Evolutionary conservation across 176 grass and related monocot genomes (phyloP).

Genomic region (Carex kokanica): DNA sequence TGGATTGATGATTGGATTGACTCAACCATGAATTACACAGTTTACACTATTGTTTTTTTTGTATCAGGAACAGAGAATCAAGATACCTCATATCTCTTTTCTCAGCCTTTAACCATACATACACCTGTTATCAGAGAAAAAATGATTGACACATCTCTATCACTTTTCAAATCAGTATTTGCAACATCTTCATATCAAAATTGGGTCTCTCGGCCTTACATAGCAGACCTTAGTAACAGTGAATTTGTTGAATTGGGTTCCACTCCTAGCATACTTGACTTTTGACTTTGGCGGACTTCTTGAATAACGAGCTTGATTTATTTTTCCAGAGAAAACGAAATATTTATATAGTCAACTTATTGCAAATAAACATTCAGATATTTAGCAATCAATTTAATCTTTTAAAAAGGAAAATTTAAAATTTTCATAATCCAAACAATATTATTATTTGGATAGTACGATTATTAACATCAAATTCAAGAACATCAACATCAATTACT

Average conservation of each 20-base stretch:
- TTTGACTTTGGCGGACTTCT: background rate
- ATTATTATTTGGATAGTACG: no score
- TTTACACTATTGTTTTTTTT: background rate
- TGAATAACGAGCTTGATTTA: no score
- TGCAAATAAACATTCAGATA: background rate
- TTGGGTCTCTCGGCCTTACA: no score
- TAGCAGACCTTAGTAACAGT: no score
- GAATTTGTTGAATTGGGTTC: no score
- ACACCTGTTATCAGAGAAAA: constrained; percentile 21
- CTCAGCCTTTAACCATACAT: constrained; percentile 28
- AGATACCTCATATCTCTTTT: background rate
- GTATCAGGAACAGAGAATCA: constrained; percentile 11
- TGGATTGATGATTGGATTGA: constrained; percentile 24
- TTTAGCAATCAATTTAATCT: no score
- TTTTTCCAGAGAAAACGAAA: no score
- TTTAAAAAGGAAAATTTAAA: no score
- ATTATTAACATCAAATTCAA: no score
- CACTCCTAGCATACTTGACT: background rate
- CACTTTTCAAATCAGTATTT: constrained; percentile 4
- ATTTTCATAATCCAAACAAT: no score
- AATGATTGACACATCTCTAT: background rate
- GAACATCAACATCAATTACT: background rate
- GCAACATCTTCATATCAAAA: no score
- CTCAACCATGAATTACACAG: background rate
- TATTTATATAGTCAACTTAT: background rate